Evolutionary conservation across 1,139 yeast species (phyloP).

Genomic region (Arxiozyma slooffiae): DNA sequence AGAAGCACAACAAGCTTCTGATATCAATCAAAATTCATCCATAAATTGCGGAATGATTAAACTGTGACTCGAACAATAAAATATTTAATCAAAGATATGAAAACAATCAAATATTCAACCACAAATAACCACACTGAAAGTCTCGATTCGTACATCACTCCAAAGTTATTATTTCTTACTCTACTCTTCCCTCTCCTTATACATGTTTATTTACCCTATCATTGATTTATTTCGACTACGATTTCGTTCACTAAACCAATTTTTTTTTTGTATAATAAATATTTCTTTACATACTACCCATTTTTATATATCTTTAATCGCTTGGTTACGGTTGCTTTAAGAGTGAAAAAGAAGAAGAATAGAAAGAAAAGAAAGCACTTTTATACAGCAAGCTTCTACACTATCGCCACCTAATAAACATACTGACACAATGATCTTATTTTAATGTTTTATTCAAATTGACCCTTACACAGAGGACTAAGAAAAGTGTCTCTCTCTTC

Average conservation of each 20-base stretch:
- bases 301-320: conserved; percentile 36
- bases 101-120: not conserved
- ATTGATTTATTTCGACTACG: not conserved
- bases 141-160: not conserved
- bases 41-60: too few species aligned
- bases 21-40: not conserved
- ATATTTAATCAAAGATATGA: not conserved
- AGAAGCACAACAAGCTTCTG: not conserved
- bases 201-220: not conserved
- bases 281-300: conserved; percentile 50
- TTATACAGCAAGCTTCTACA: not conserved
- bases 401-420: not conserved
- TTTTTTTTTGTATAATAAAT: too few species aligned
- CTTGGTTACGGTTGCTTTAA: conserved; percentile 1
- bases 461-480: not conserved
- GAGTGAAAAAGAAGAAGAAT: too few species aligned
- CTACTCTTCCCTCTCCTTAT: not conserved
- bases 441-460: conserved; percentile 1
- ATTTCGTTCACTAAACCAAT: not conserved
- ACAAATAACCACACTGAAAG: not conserved
- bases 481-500: not conserved
- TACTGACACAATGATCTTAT: not conserved
- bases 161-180: too few species aligned
- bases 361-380: not conserved
- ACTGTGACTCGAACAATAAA: not conserved